Percentiles rank a stretch among this genome's conserved stretches.
Conservation (phyloP, 768 basidiomycete genomes). For the Mycena latifolia region DNA sequence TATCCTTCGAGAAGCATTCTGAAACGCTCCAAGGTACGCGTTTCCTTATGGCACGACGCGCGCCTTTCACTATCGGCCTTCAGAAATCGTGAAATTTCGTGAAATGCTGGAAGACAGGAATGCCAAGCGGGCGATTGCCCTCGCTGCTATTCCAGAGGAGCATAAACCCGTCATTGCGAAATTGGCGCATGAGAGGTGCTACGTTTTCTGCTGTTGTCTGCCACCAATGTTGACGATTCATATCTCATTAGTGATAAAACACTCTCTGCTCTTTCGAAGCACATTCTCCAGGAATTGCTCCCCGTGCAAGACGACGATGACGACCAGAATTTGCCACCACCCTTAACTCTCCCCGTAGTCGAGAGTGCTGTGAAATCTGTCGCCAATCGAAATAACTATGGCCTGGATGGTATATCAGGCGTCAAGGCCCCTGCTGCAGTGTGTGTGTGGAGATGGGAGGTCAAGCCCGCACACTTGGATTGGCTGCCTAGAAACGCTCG, state of each 20-base stretch:
- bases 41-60: constrained; percentile 12
- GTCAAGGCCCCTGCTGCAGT: constrained; percentile 72
- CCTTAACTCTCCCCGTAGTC: constrained; percentile 65
- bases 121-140: constrained; percentile 58
- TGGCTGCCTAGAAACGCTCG: constrained; percentile 77
- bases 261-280: constrained; percentile 69
- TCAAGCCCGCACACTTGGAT: constrained; percentile 65
- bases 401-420: constrained; percentile 67
- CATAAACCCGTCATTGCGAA: constrained; percentile 84
- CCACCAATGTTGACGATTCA: constrained; percentile 8
- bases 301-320: constrained; percentile 73
- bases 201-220: neutral
- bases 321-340: constrained; percentile 50
- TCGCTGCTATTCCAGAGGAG: constrained; percentile 73
- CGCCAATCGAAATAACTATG: constrained; percentile 84
- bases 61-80: constrained; percentile 4
- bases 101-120: constrained; percentile 74
- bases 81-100: constrained; percentile 85
- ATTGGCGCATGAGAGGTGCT: constrained; percentile 86
- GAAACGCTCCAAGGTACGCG: constrained; percentile 82
- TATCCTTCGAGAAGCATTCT: constrained; percentile 82
- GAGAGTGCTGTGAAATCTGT: constrained; percentile 75
- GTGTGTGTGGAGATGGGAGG: constrained; percentile 91
- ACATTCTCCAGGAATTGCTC: constrained; percentile 76
- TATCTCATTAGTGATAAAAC: constrained; percentile 75